Evolutionary conservation across 352 stramenopile genomes (phyloP).

Genomic region (Phytopythium cucurbitacearum): DNA sequence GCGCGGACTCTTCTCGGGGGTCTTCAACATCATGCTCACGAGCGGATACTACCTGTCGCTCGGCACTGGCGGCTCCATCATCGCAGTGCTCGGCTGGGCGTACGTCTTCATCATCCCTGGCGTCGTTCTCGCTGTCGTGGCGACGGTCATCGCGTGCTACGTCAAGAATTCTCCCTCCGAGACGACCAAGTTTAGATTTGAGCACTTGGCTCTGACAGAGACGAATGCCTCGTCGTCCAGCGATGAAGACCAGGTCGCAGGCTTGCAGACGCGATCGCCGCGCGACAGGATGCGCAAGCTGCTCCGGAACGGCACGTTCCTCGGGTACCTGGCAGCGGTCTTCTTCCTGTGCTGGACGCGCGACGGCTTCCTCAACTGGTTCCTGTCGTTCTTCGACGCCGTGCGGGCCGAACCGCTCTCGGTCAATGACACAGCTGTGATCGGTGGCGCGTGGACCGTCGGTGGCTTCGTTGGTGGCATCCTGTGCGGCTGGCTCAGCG

Average conservation of each 20-base stretch:
- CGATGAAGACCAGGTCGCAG: constrained; percentile 1
- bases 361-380: constrained; percentile 76
- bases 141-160: constrained; percentile 39
- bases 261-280: constrained; percentile 17
- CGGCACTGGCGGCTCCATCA: constrained; percentile 56
- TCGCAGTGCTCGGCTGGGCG: constrained; percentile 55
- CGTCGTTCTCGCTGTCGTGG: constrained; percentile 47
- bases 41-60: constrained; percentile 73
- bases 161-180: constrained; percentile 58
- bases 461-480: constrained; percentile 67
- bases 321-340: constrained; percentile 60
- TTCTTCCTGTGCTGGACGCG: constrained; percentile 71
- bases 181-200: constrained; percentile 24
- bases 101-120: constrained; percentile 72
- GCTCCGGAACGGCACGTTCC: constrained; percentile 54
- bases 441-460: constrained; percentile 72
- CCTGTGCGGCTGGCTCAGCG: constrained; percentile 68
- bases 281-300: constrained; percentile 51
- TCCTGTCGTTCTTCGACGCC: constrained; percentile 72
- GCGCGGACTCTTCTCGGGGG: constrained; percentile 58
- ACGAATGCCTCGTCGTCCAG: constrained; percentile 6
- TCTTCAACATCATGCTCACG: constrained; percentile 80
- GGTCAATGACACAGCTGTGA: constrained; percentile 47
- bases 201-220: constrained; percentile 5
- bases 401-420: constrained; percentile 42